Evolutionary conservation across 164 flowering plant species (phyloP).

Genomic region (Chloranthus sessilifolius): DNA sequence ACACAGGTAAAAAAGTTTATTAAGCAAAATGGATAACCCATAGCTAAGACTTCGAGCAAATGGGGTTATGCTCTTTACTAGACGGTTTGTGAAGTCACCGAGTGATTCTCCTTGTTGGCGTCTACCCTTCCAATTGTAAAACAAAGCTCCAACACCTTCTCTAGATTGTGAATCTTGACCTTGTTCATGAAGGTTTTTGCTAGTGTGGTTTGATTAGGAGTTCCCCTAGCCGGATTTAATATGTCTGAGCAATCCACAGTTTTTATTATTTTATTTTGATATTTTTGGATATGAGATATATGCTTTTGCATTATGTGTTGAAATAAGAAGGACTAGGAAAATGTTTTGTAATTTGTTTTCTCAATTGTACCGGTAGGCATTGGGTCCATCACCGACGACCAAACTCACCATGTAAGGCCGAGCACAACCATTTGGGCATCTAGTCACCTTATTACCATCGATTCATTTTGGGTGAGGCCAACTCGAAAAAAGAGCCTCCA

Average conservation of each 20-base stretch:
- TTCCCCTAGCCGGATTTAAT: constrained; percentile 98
- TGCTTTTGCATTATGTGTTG: neutral
- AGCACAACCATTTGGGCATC: constrained; percentile 99
- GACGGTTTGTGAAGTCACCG: constrained; percentile 72
- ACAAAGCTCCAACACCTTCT: constrained; percentile 91
- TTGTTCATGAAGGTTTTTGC: constrained; percentile 74
- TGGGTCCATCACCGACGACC: constrained; percentile 97
- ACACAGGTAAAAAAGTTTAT: no score
- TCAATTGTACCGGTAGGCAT: constrained; percentile 98
- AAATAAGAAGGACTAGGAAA: no score
- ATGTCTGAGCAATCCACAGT: constrained; percentile 21
- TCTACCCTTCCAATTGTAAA: constrained; percentile 68
- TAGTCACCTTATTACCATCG: constrained; percentile 87
- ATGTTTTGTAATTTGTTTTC: no score
- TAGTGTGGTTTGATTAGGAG: constrained; percentile 70
- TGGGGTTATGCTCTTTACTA: constrained; percentile 41
- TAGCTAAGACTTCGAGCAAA: no score
- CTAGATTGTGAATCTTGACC: constrained; percentile 92
- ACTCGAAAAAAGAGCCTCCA: constrained; percentile 41
- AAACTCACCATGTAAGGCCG: constrained; percentile 99
- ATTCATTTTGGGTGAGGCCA: constrained; percentile 78
- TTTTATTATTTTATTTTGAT: neutral
- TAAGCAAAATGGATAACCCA: no score
- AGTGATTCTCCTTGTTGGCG: constrained; percentile 79
- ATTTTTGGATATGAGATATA: neutral